phyloP scores from a whole-genome alignment of 805 yeast genomes.

The Schwanniomyces occidentalis region DNA sequence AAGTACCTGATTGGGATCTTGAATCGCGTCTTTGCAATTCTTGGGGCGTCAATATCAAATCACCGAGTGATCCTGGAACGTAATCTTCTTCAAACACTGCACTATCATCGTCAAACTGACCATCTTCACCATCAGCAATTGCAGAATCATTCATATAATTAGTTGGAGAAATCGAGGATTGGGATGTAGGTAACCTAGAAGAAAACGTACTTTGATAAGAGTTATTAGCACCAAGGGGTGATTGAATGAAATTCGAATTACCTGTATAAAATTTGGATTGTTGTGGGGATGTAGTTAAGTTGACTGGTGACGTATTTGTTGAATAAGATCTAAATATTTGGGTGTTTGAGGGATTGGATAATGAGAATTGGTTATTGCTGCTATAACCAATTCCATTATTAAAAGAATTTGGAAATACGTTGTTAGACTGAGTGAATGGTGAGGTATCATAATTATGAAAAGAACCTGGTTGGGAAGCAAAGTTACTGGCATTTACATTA shows the following conservation, averaged over 20 bases:
- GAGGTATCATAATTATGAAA: slow-evolving; percentile 1
- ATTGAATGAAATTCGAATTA: slow-evolving; percentile 7
- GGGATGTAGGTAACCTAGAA: slow-evolving; percentile 10
- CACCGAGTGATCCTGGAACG: slow-evolving; percentile 80
- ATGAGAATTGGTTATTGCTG: slow-evolving; percentile 1
- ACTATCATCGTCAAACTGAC: slow-evolving; percentile 17
- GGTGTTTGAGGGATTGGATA: slow-evolving; percentile 1
- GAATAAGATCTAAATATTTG: slow-evolving; percentile 12
- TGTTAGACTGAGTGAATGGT: neutral
- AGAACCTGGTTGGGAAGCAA: slow-evolving; percentile 7
- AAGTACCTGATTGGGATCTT: slow-evolving; percentile 49
- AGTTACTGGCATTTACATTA: slow-evolving; percentile 5
- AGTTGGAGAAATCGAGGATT: slow-evolving; percentile 13
- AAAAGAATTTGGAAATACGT: neutral
- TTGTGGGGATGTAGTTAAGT: slow-evolving; percentile 7
- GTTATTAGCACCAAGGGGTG: slow-evolving; percentile 7
- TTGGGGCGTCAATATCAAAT: slow-evolving; percentile 72
- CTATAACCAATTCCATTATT: neutral
- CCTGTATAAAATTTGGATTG: slow-evolving; percentile 4
- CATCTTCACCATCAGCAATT: slow-evolving; percentile 37
- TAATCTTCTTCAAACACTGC: slow-evolving; percentile 65
- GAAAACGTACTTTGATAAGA: slow-evolving; percentile 9
- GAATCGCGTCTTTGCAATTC: slow-evolving; percentile 71
- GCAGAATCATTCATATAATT: slow-evolving; percentile 17
- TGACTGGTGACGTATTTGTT: slow-evolving; percentile 12